These are phyloP conservation scores for Thoreauomyces humboldtii DNA, from an alignment of 192 early-diverging fungal genomes.

Conservation along the genomic window DNA sequence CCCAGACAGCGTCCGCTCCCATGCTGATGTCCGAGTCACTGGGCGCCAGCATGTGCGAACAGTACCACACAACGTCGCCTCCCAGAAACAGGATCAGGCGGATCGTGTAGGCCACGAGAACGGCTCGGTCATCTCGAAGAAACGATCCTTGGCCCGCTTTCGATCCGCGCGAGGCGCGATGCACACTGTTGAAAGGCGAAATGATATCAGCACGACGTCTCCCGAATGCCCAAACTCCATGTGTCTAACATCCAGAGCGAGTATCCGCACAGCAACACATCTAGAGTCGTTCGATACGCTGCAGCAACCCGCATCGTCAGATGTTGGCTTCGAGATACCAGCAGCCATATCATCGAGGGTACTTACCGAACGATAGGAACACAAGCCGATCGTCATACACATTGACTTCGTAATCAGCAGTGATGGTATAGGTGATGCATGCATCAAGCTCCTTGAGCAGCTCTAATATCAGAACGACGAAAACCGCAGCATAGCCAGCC, in stretches of 20 bases:
- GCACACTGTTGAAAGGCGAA: background rate
- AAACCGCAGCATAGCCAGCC: background rate
- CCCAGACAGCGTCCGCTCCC: background rate
- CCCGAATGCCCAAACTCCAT: background rate
- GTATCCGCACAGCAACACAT: constrained; percentile 1
- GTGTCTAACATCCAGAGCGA: background rate
- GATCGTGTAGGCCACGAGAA: background rate
- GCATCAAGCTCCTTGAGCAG: background rate
- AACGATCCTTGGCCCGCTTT: background rate
- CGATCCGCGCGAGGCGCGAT: background rate
- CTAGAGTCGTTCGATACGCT: constrained; percentile 1
- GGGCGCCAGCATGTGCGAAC: background rate
- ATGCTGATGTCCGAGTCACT: background rate
- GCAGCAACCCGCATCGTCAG: too few relatives aligned
- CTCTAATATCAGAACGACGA: background rate
- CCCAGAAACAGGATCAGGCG: background rate
- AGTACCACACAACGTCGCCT: background rate
- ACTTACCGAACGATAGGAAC: background rate
- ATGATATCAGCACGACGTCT: background rate
- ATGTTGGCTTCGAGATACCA: background rate
- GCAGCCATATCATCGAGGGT: background rate
- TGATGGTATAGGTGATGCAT: background rate
- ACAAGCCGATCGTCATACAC: background rate
- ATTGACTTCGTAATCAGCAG: background rate
- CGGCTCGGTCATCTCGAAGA: background rate